Base-by-base conservation (phyloP, 768 basidiomycete species). In the Hypholoma sublateritium region DNA sequence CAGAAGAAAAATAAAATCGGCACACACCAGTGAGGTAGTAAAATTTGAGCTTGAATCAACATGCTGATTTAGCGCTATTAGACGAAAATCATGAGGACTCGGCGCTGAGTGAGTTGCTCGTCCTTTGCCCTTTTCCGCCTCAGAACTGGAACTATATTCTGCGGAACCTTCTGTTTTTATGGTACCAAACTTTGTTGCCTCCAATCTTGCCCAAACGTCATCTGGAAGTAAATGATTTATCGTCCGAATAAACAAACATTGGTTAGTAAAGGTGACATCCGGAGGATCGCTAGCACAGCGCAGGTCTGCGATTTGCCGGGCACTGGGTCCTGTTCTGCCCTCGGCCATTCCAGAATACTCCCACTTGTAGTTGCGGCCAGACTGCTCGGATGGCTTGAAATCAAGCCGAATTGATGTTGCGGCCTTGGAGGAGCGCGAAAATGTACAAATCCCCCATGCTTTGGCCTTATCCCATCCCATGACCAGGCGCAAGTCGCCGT, bases 401-500 rank as follows among this genome's bases (percentile, higher is more conserved):
- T n/a, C 16, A 12, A 32, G 47, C 9, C 5, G 47, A 32, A n/a
- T 32, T 7, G 7, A 28, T 28, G 25, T 28, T 17, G 24, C 37
- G n/a, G 12, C n/a, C 17, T 22, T 16, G 28, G 9, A 28, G 17
- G 9, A 7, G 24, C 32, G 53, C 14, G 58, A 32, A 37, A 56
- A 58, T 3, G 50, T 47, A 19, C 51, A 54, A 22, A 62, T 61
- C 5, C 62, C 60, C 65, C 62, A 66, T 17, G 53, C 22, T 5
- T 56, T 7, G 1, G 54, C 37, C 32, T 63, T 63, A 35, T 63
- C 62, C 52, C 52, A 60, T 2, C 65, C 65, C 13, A 60, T 44
- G 4, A 66, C 59, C 4, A 66, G 37, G 4, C 62, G 60, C 19
- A 66, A n/a, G 28, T 63, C 62, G 8, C 65, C 62, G 25, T 66